phyloP scores from a whole-genome alignment of 306 rosid genomes.

The Quercus wislizeni region DNA sequence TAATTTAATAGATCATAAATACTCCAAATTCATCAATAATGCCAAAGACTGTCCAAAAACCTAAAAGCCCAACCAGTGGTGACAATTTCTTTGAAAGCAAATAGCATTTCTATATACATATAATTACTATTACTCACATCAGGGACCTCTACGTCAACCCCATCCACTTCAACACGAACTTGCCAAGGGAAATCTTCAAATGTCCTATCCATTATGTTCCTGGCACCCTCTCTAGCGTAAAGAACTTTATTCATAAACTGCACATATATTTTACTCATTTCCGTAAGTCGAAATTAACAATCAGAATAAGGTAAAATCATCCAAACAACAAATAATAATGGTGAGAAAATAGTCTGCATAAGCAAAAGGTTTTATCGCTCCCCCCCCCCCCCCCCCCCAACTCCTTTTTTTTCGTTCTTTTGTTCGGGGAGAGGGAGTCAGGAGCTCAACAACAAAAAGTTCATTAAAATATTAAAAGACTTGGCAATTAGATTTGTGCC shows the following conservation, averaged over 20 bases:
- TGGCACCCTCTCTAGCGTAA: constrained; percentile 99
- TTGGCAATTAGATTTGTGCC: not conserved
- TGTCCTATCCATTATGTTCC: constrained; percentile 91
- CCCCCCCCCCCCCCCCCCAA: not conserved
- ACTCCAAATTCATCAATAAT: not conserved
- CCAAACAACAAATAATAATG: not conserved
- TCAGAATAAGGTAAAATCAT: constrained; percentile 1
- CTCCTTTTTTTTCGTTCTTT: not conserved
- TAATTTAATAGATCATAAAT: not conserved
- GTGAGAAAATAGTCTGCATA: not conserved
- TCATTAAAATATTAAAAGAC: constrained; percentile 4
- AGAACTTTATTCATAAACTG: constrained; percentile 99
- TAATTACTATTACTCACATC: constrained; percentile 55
- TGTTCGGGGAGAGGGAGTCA: not conserved
- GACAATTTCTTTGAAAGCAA: not conserved
- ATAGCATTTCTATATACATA: not conserved
- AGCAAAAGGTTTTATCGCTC: not conserved
- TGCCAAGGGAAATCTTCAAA: constrained; percentile 94
- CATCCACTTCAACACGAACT: constrained; percentile 91
- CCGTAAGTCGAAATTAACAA: constrained; percentile 12
- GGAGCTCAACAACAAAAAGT: constrained; percentile 7
- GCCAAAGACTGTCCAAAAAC: not conserved
- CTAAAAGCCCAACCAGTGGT: not conserved
- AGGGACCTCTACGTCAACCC: constrained; percentile 97
- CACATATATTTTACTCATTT: constrained; percentile 30